Evolutionary conservation across 345 rosid species (phyloP).

Genomic region (Euphorbia peplus): DNA sequence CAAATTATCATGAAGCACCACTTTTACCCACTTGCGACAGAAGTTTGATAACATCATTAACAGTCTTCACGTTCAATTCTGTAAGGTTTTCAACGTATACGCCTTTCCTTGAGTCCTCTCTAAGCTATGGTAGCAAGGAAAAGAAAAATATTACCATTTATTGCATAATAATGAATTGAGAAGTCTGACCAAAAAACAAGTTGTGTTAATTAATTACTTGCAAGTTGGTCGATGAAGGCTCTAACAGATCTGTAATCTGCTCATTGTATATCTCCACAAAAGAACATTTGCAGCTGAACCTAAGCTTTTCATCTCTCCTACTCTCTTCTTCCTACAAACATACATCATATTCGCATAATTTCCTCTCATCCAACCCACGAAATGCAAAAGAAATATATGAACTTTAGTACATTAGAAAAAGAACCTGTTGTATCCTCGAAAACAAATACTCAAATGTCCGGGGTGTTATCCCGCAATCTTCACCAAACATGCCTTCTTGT

Average conservation of each 20-base stretch:
- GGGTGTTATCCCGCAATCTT: conserved; percentile 83
- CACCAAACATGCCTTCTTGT: conserved; percentile 46
- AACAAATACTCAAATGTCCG: conserved; percentile 79
- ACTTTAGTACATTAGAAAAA: neutral
- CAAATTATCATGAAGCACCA: conserved; percentile 8
- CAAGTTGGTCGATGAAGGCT: conserved; percentile 79
- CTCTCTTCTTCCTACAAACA: conserved; percentile 70
- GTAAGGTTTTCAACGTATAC: conserved; percentile 87
- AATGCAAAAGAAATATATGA: neutral
- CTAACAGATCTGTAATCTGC: conserved; percentile 88
- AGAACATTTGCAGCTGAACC: conserved; percentile 84
- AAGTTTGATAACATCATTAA: conserved; percentile 71
- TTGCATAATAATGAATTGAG: conserved; percentile 7
- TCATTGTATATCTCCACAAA: conserved; percentile 93
- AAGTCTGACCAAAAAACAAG: conserved; percentile 11
- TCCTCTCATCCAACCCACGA: neutral
- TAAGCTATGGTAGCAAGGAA: conserved; percentile 55
- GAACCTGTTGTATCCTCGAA: conserved; percentile 61
- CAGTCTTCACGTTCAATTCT: conserved; percentile 61
- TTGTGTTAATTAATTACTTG: conserved; percentile 48
- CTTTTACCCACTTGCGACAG: conserved; percentile 53
- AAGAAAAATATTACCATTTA: conserved; percentile 25
- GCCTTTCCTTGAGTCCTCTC: conserved; percentile 86
- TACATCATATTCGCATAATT: conserved; percentile 10
- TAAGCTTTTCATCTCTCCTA: conserved; percentile 68